phyloP scores from a whole-genome alignment of 345 rosid genomes.

The Rhodamnia argentea region DNA sequence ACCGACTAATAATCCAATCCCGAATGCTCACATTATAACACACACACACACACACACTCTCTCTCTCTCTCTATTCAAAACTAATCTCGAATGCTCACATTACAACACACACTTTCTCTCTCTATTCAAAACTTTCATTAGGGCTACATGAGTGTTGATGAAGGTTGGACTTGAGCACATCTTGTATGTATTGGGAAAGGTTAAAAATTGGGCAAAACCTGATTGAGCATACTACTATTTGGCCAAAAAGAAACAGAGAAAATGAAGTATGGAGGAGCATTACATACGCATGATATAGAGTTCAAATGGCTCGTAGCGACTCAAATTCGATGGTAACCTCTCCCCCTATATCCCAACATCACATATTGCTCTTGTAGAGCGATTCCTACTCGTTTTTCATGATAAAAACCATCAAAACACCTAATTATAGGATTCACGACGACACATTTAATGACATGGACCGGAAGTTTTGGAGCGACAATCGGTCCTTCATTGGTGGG shows the following conservation, averaged over 20 bases:
- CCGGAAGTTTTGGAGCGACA: not conserved
- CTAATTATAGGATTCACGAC: not conserved
- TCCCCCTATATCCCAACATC: not conserved
- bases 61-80: not conserved
- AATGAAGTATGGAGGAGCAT: not conserved
- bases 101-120: too few species aligned
- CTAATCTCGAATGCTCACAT: not conserved
- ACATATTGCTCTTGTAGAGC: not conserved
- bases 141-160: not conserved
- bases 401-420: not conserved
- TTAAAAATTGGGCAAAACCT: not conserved
- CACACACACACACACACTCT: too few species aligned
- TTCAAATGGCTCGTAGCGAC: not conserved
- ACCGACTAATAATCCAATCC: not conserved
- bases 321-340: not conserved
- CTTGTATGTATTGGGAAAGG: not conserved
- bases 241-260: not conserved
- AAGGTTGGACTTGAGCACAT: not conserved
- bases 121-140: not conserved
- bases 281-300: not conserved
- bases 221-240: not conserved
- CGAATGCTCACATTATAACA: not conserved
- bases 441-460: not conserved
- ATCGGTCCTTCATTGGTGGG: not conserved
- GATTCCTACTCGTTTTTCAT: not conserved